A percentile compares a stretch with the other conserved stretches of the same genome.
Conservation (phyloP, 1,284 basidiomycete genomes). For the Inonotus hispidus region DNA sequence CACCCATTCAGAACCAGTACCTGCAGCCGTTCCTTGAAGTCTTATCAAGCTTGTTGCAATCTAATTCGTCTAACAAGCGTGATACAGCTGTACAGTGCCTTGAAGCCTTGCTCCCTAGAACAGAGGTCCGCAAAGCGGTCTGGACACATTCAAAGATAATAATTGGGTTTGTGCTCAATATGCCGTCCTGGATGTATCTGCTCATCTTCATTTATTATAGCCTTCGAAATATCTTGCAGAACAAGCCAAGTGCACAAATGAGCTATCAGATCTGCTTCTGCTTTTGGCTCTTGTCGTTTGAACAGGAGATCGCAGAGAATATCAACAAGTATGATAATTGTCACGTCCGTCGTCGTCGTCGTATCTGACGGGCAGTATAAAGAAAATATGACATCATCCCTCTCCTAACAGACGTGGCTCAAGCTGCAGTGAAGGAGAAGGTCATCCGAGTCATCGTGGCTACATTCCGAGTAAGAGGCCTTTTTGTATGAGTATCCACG, state of each 20-base stretch:
- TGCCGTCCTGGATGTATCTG: neutral
- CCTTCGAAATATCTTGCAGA: constrained; percentile 72
- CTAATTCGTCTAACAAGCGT: constrained; percentile 60
- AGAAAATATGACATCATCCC: constrained; percentile 90
- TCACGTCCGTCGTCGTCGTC: neutral
- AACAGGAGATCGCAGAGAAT: constrained; percentile 76
- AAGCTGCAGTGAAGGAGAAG: constrained; percentile 94
- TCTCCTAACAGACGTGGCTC: constrained; percentile 81
- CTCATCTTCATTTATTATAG: constrained; percentile 34
- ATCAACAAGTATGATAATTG: constrained; percentile 60
- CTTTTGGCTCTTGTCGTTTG: constrained; percentile 93
- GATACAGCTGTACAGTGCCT: constrained; percentile 91
- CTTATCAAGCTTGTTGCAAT: constrained; percentile 61
- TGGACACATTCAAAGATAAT: constrained; percentile 69
- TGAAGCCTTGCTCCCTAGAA: constrained; percentile 78
- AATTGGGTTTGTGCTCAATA: constrained; percentile 41
- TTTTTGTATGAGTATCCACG: neutral
- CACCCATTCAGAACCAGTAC: constrained; percentile 48
- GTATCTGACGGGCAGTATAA: neutral
- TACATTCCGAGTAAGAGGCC: constrained; percentile 71
- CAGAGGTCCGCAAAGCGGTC: constrained; percentile 69
- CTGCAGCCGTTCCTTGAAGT: constrained; percentile 60
- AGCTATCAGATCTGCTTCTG: constrained; percentile 91
- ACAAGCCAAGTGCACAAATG: constrained; percentile 83
- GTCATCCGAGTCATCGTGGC: constrained; percentile 93